Conservation (phyloP, 768 basidiomycete genomes). For the Boletus eberwhitei region DNA sequence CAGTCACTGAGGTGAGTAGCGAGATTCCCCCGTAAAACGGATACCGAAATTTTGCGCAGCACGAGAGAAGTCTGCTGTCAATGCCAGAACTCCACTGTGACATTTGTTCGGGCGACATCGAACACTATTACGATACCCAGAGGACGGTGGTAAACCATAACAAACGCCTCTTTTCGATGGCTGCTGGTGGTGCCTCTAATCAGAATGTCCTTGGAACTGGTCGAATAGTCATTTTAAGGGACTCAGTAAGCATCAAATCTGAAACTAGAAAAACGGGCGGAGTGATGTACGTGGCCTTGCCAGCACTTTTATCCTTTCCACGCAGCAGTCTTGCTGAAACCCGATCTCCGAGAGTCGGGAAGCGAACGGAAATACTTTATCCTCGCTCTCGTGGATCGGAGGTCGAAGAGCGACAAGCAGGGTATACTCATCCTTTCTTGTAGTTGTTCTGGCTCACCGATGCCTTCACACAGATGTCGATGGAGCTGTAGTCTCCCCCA, state of each 20-base stretch:
- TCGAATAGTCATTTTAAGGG: constrained; percentile 78
- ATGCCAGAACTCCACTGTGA: constrained; percentile 67
- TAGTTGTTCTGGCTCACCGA: background rate
- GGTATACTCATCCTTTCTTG: constrained; percentile 37
- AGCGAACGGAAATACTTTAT: constrained; percentile 60
- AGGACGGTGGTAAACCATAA: constrained; percentile 61
- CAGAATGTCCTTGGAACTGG: constrained; percentile 67
- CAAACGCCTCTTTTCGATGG: constrained; percentile 57
- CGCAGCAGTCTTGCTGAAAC: constrained; percentile 68
- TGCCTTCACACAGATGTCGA: constrained; percentile 49
- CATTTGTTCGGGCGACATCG: constrained; percentile 69
- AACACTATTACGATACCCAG: constrained; percentile 70
- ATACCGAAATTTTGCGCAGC: constrained; percentile 41
- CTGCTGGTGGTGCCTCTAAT: constrained; percentile 57
- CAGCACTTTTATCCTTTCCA: constrained; percentile 77
- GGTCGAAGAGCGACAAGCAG: constrained; percentile 51
- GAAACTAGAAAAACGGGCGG: background rate
- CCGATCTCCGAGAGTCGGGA: constrained; percentile 49
- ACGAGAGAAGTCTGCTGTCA: constrained; percentile 62
- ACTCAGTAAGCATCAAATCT: constrained; percentile 56
- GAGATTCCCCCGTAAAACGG: constrained; percentile 1
- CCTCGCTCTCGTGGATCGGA: constrained; percentile 65
- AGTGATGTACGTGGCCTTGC: background rate
- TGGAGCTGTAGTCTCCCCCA: constrained; percentile 57
- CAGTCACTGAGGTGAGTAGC: constrained; percentile 69